phyloP scores from a whole-genome alignment of 495 filamentous ascomycete genomes.

The Aspergillus avenaceus region DNA sequence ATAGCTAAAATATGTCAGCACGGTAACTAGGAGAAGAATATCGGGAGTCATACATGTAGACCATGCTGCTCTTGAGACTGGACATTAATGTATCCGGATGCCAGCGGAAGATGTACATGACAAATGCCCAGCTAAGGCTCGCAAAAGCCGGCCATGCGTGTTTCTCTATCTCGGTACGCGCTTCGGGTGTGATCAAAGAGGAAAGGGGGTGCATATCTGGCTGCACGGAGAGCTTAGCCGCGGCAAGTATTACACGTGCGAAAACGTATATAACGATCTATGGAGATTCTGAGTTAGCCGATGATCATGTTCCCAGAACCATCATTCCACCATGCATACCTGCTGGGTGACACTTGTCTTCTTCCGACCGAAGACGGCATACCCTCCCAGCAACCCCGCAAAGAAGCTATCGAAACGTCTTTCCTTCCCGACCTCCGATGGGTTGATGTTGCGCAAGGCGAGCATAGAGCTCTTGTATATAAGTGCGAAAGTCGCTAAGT shows the following conservation, averaged over 20 bases:
- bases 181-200: conserved; percentile 36
- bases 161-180: conserved; percentile 49
- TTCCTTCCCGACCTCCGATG: conserved; percentile 56
- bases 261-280: conserved; percentile 95
- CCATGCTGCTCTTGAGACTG: conserved; percentile 94
- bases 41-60: conserved; percentile 80
- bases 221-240: conserved; percentile 77
- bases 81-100: conserved; percentile 84
- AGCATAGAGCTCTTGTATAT: conserved; percentile 83
- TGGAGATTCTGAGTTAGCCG: not conserved
- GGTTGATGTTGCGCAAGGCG: conserved; percentile 58
- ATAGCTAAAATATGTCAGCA: conserved; percentile 46
- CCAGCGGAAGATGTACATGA: conserved; percentile 95
- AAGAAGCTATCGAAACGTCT: conserved; percentile 79
- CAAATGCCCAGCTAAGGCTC: conserved; percentile 76
- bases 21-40: not conserved
- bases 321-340: conserved; percentile 34
- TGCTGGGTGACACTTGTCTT: conserved; percentile 87
- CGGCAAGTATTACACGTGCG: conserved; percentile 77
- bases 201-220: conserved; percentile 49
- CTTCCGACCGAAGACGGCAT: conserved; percentile 84
- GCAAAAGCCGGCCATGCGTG: conserved; percentile 92
- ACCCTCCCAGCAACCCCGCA: conserved; percentile 87
- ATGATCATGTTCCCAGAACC: not conserved
- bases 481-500: conserved; percentile 84